These are phyloP conservation scores for Geopyxis carbonaria DNA, from an alignment of 495 filamentous ascomycete species.

Conservation along the genomic window DNA sequence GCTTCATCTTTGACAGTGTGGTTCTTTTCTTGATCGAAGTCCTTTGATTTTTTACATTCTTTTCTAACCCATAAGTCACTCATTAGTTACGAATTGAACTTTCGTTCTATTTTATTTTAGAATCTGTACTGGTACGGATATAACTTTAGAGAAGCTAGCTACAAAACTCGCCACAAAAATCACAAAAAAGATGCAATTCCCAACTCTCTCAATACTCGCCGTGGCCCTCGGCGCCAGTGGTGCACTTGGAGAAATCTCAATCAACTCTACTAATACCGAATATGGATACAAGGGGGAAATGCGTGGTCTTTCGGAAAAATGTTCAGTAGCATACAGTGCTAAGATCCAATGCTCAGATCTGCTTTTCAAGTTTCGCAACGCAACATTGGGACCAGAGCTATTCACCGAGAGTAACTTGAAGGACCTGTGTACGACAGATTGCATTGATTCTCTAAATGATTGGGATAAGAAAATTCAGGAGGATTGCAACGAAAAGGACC, in stretches of 20 bases:
- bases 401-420: constrained; percentile 6
- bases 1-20: too few species aligned
- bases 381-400: constrained; percentile 1
- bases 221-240: constrained; percentile 2
- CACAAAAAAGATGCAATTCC: not conserved
- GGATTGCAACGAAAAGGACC: constrained; percentile 6
- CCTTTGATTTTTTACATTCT: too few species aligned
- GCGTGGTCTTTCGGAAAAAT: constrained; percentile 2
- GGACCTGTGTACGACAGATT: constrained; percentile 8
- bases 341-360: constrained; percentile 6
- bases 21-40: too few species aligned
- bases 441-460: constrained; percentile 10
- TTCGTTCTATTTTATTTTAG: too few species aligned
- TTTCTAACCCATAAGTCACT: too few species aligned
- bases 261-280: constrained; percentile 9
- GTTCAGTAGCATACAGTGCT: constrained; percentile 5
- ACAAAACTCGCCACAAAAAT: not conserved
- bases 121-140: too few species aligned
- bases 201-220: constrained; percentile 2
- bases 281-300: constrained; percentile 7
- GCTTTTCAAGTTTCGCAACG: constrained; percentile 8
- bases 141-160: too few species aligned
- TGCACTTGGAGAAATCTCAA: constrained; percentile 5
- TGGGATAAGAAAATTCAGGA: constrained; percentile 11
- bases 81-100: too few species aligned